Conservation (phyloP, 2,329 filamentous ascomycete species). For the Fusarium incarnatum region DNA sequence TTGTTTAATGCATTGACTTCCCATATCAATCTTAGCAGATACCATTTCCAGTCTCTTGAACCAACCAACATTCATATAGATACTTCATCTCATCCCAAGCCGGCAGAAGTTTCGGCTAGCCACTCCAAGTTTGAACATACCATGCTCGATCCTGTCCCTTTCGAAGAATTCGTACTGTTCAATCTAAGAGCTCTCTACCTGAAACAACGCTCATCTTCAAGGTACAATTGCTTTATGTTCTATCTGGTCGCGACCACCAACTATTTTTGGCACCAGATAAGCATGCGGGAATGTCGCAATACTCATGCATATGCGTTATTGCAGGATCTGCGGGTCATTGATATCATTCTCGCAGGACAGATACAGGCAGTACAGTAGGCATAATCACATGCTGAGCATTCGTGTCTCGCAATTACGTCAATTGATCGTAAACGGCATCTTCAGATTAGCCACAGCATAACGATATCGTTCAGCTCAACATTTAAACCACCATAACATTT, state of each 20-base stretch:
- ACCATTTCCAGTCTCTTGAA: background rate
- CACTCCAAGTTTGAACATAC: background rate
- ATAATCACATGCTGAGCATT: conserved; percentile 14
- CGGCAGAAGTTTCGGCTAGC: background rate
- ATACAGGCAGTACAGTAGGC: background rate
- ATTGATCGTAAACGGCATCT: conserved; percentile 18
- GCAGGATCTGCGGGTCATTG: conserved; percentile 2
- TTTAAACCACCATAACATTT: background rate
- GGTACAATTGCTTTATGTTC: background rate
- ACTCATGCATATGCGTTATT: background rate
- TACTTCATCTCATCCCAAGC: background rate
- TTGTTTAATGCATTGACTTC: background rate
- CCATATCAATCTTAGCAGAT: background rate
- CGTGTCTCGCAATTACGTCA: conserved; percentile 24
- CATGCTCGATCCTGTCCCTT: background rate
- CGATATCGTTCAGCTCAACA: background rate
- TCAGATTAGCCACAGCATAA: conserved; percentile 2
- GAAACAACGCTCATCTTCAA: background rate
- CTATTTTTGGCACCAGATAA: background rate
- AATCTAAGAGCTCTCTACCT: background rate
- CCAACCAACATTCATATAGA: background rate
- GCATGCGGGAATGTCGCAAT: background rate
- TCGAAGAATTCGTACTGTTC: background rate
- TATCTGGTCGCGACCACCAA: background rate
- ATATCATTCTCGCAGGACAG: background rate